phyloP scores from a whole-genome alignment of 495 filamentous ascomycete genomes.

The Corynascus novoguineensis region DNA sequence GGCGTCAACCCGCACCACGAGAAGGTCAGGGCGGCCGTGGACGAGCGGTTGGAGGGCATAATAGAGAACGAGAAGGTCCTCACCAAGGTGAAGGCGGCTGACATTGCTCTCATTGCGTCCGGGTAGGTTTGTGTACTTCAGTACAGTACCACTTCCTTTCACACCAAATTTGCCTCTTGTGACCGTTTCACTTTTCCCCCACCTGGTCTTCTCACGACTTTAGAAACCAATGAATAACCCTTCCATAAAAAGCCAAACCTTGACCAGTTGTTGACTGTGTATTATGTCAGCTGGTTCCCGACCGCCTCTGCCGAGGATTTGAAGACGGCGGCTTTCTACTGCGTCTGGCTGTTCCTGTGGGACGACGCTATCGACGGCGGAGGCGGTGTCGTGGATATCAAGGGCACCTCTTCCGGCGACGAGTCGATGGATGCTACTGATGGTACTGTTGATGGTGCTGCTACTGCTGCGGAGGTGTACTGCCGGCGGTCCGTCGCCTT shows the following conservation, averaged over 20 bases:
- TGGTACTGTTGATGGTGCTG: neutral
- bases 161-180: no score
- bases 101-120: conserved; percentile 15
- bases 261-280: no score
- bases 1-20: conserved; percentile 14
- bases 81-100: conserved; percentile 6
- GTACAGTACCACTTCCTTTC: no score
- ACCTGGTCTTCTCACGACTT: no score
- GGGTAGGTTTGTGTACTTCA: conserved; percentile 1
- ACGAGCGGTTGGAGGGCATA: conserved; percentile 6
- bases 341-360: conserved; percentile 19
- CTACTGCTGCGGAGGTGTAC: neutral
- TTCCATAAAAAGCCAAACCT: no score
- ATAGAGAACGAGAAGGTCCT: conserved; percentile 3
- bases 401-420: no score
- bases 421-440: no score
- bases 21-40: conserved; percentile 5
- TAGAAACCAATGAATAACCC: no score
- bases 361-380: conserved; percentile 19
- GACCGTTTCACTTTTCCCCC: no score
- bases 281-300: conserved; percentile 5
- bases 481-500: conserved; percentile 10
- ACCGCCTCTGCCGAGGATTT: conserved; percentile 3
- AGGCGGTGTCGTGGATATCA: no score
- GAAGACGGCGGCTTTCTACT: conserved; percentile 12